These are phyloP conservation scores for Plasmodium ovale DNA, from an alignment of 169 alveolate species.

Conservation along the genomic window DNA sequence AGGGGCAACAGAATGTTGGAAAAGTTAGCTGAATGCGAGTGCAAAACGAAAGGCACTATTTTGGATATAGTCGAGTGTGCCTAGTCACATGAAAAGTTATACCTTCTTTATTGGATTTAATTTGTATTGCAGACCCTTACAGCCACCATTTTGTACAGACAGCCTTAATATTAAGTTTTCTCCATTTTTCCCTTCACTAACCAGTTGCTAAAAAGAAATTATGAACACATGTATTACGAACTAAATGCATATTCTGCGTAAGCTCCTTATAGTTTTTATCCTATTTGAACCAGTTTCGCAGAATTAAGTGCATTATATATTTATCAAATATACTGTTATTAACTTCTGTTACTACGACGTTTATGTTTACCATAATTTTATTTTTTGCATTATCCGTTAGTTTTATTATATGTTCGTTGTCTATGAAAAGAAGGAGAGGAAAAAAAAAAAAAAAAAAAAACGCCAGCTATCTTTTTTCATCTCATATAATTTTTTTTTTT, in stretches of 20 bases:
- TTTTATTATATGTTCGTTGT: slow-evolving; percentile 73
- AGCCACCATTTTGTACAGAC: slow-evolving; percentile 70
- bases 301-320: not conserved
- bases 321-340: not conserved
- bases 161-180: slow-evolving; percentile 40
- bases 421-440: slow-evolving; percentile 15
- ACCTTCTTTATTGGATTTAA: slow-evolving; percentile 71
- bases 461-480: not conserved
- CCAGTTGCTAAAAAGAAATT: slow-evolving; percentile 63
- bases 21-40: too few species aligned
- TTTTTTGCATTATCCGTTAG: slow-evolving; percentile 50
- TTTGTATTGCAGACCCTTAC: slow-evolving; percentile 72
- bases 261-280: not conserved
- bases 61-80: too few species aligned
- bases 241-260: not conserved
- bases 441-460: not conserved
- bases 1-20: too few species aligned
- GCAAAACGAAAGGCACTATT: too few species aligned
- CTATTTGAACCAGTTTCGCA: too few species aligned
- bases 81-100: not conserved
- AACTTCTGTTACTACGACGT: not conserved
- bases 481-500: not conserved
- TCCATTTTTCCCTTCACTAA: not conserved
- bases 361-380: slow-evolving; percentile 55
- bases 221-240: not conserved